Evolutionary conservation across 148 eudicot genomes (phyloP), one percentile per base, ranked within the genome.

Genomic region (Cornus florida): DNA sequence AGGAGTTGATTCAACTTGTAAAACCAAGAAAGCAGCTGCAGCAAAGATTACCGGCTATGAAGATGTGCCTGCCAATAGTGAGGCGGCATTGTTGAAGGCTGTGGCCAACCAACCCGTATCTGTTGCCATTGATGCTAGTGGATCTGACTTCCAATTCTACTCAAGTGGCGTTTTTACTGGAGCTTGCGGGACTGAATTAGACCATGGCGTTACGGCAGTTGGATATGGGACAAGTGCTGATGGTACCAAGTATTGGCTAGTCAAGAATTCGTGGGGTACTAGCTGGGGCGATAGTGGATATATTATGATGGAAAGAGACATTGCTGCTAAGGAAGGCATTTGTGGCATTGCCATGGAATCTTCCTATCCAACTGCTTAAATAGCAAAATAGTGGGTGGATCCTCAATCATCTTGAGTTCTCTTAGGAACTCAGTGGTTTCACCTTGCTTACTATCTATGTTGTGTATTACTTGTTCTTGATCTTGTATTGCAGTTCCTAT

Each of bases 81-180:
- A 83, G 65, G 38, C 72, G 17, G 67, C 77, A 20, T 75, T 83
- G 48, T 31, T 76, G 53, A 28, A 70, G 38, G 86, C 86, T 10
- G 83, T 80, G 70, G 79, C 80, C 13, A 67, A 24, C 22, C 83
- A 83, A 35, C 83, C 86, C 0, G 72, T 83, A n/a, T 79, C 84
- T 28, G 84, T 82, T 9, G 75, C 84, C 24, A 77, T 77, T 4
- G 80, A 82, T 68, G 84, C 77, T 65, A 74, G 75, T 69, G 74
- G 77, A 59, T 56, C 35, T 20, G 73, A 53, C 38, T 82, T 82
- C 14, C 84, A 82, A 69, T 60, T 82, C 7, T 82, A 82, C 77
- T 48, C 73, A 14, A 77, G 74, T 20, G 84, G 84, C 38, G 77
- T 77, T 66, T 77, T 77, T 68, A n/a, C 62, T 2, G 80, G 77